These are phyloP conservation scores for Fomitopsis serialis DNA, from an alignment of 768 basidiomycete species.

Conservation along the genomic window DNA sequence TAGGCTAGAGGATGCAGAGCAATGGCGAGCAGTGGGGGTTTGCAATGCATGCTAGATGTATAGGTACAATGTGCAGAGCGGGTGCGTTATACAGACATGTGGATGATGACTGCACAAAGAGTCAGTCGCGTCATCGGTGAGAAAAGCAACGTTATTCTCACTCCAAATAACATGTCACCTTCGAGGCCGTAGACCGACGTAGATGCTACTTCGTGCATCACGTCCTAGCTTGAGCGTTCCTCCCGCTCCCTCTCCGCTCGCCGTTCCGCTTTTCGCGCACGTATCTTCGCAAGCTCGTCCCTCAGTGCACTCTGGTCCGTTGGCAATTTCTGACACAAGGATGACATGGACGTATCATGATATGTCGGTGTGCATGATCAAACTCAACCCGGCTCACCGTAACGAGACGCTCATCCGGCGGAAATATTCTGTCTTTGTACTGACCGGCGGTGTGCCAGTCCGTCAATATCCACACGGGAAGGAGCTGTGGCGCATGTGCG, in stretches of 20 bases:
- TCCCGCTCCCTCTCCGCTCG: slow-evolving; percentile 31
- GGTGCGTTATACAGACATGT: no score
- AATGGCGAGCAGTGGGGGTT: no score
- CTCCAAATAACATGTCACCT: no score
- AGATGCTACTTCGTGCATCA: no score
- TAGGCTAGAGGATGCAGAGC: no score
- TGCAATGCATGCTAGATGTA: no score
- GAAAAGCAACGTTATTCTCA: no score
- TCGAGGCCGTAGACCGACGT: no score
- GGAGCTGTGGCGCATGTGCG: slow-evolving; percentile 13
- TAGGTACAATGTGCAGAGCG: no score
- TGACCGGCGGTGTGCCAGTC: slow-evolving; percentile 19
- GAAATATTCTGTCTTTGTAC: slow-evolving; percentile 74
- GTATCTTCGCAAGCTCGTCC: slow-evolving; percentile 69
- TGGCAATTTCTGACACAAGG: slow-evolving; percentile 45
- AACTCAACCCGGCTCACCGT: slow-evolving; percentile 31
- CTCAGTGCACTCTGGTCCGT: slow-evolving; percentile 60
- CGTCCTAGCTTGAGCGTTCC: no score
- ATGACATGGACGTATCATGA: neutral
- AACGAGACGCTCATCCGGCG: slow-evolving; percentile 49
- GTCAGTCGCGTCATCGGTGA: no score
- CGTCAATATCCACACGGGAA: neutral
- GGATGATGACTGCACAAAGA: no score
- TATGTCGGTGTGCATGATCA: neutral
- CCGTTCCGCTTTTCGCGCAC: slow-evolving; percentile 48